Evolutionary conservation across 208 protist species (phyloP).

Genomic region (Acanthamoeba castellanii): DNA sequence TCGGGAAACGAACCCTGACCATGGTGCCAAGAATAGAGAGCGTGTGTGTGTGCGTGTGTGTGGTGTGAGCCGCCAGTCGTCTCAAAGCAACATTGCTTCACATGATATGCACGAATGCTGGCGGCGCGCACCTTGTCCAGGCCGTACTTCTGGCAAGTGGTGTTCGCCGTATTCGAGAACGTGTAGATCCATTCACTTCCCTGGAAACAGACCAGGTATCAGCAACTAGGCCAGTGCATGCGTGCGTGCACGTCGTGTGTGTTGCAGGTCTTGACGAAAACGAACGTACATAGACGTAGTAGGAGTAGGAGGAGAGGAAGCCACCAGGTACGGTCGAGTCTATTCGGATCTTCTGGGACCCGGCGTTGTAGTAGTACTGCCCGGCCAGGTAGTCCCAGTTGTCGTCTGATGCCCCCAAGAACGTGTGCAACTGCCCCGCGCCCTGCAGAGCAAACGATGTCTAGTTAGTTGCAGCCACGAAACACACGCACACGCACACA

Average conservation of each 20-base stretch:
- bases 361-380: constrained; percentile 60
- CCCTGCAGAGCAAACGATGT: not conserved
- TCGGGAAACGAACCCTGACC: not conserved
- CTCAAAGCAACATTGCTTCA: not conserved
- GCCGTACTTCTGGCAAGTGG: constrained; percentile 1
- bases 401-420: not conserved
- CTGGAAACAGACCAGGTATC: not conserved
- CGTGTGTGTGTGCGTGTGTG: too few relatives aligned
- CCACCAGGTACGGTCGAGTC: constrained; percentile 16
- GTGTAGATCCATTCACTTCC: constrained; percentile 31
- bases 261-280: too few relatives aligned
- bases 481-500: not conserved
- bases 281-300: not conserved
- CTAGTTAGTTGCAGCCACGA: not conserved
- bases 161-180: not conserved
- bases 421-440: not conserved
- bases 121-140: not conserved
- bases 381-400: constrained; percentile 2
- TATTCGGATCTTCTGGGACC: constrained; percentile 5
- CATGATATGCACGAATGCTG: not conserved
- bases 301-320: constrained; percentile 37
- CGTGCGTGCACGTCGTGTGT: not conserved
- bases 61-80: not conserved
- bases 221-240: too few relatives aligned
- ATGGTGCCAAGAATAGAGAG: not conserved